Evolutionary conservation across 352 stramenopile species (phyloP).

Genomic region (Chloridella minuta): DNA sequence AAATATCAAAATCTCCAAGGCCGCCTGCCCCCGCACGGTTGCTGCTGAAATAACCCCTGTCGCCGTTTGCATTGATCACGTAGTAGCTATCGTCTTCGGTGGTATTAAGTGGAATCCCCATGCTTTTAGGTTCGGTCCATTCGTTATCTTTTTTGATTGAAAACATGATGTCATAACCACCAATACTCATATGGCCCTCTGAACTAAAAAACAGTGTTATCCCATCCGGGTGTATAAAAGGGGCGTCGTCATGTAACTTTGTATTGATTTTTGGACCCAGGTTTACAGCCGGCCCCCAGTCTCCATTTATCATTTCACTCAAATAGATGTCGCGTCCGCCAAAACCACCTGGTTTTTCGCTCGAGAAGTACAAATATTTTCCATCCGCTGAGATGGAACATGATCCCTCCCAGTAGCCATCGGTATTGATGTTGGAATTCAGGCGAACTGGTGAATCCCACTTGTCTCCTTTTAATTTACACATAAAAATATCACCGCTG

Average conservation of each 20-base stretch:
- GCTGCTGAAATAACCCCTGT: not conserved
- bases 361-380: conserved; percentile 7
- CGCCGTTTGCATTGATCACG: not conserved
- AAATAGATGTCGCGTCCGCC: not conserved
- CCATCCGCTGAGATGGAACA: not conserved
- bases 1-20: not conserved
- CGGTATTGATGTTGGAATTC: not conserved
- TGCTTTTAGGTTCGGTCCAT: not conserved
- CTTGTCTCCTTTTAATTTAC: not conserved
- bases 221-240: not conserved
- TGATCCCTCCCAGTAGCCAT: not conserved
- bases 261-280: not conserved
- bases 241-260: not conserved
- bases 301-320: not conserved
- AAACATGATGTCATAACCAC: not conserved
- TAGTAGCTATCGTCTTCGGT: not conserved
- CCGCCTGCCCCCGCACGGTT: not conserved
- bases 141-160: not conserved
- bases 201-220: not conserved
- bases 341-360: not conserved
- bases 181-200: not conserved
- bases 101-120: not conserved
- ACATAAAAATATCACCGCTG: not conserved
- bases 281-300: not conserved
- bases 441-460: not conserved